Evolutionary conservation across 495 filamentous ascomycete species (phyloP).

Genomic region (Cryomyces minteri): DNA sequence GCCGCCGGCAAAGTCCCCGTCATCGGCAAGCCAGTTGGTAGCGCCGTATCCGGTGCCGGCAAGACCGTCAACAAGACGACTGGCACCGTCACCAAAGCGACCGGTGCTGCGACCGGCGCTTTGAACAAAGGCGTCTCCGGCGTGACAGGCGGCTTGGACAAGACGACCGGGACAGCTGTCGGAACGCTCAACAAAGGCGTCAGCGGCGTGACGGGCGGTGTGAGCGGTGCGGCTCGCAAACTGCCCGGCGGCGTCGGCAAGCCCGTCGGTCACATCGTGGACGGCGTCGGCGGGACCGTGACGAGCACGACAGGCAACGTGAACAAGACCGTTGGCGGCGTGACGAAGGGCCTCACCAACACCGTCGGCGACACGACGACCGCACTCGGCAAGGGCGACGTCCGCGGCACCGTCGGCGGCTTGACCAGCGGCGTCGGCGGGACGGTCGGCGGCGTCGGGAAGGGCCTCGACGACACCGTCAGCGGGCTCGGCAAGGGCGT

Average conservation of each 20-base stretch:
- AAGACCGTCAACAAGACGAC: too few species aligned
- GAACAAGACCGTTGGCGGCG: slow-evolving; percentile 7
- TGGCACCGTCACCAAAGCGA: slow-evolving; percentile 1
- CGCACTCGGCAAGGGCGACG: slow-evolving; percentile 10
- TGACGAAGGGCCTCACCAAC: slow-evolving; percentile 10
- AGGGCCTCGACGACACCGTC: too few species aligned
- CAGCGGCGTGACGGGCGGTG: slow-evolving; percentile 5
- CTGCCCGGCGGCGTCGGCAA: slow-evolving; percentile 10
- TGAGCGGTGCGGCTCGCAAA: slow-evolving; percentile 7
- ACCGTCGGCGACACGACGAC: slow-evolving; percentile 10
- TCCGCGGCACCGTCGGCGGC: slow-evolving; percentile 6
- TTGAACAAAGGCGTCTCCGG: slow-evolving; percentile 7
- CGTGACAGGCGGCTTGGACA: slow-evolving; percentile 6
- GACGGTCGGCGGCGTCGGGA: too few species aligned
- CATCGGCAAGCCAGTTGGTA: slow-evolving; percentile 2
- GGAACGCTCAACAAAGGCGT: slow-evolving; percentile 4
- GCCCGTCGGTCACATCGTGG: slow-evolving; percentile 10
- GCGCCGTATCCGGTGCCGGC: not conserved
- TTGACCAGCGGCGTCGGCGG: too few species aligned
- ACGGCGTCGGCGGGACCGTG: slow-evolving; percentile 9
- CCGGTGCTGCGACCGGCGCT: slow-evolving; percentile 4
- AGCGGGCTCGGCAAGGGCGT: too few species aligned
- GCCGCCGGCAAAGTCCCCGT: not conserved
- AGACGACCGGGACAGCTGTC: slow-evolving; percentile 5
- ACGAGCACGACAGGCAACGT: slow-evolving; percentile 7